phyloP scores from a whole-genome alignment of 192 early-diverging fungal species.

The Lobosporangium transversale region DNA sequence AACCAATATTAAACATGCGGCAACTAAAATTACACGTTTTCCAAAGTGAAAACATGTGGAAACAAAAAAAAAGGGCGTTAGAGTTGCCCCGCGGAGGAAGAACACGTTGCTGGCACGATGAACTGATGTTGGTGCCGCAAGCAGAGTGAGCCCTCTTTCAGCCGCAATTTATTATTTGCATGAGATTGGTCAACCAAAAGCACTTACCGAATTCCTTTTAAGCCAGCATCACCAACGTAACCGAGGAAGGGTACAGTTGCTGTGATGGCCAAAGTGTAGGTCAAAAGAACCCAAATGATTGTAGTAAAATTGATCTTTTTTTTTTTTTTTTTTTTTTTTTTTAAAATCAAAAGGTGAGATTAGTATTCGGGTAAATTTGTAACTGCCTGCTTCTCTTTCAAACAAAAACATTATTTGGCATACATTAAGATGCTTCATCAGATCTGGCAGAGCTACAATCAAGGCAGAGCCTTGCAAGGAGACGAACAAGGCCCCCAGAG shows the following conservation, averaged over 20 bases:
- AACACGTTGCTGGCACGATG: not conserved
- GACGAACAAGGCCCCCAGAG: conserved; percentile 47
- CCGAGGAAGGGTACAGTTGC: conserved; percentile 35
- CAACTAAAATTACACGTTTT: no score
- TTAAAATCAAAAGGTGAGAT: no score
- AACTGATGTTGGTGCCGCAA: no score
- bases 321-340: no score
- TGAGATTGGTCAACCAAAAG: not conserved
- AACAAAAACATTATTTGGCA: not conserved
- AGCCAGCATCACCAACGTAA: conserved; percentile 41
- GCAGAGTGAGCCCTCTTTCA: no score
- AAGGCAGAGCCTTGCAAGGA: conserved; percentile 49
- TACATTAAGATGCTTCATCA: conserved; percentile 49
- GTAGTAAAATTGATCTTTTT: conserved; percentile 44
- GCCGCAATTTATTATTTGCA: no score
- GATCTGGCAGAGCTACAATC: conserved; percentile 50
- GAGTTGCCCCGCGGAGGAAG: not conserved
- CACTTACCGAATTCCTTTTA: conserved; percentile 42
- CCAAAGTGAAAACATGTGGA: not conserved
- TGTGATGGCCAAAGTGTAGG: conserved; percentile 50
- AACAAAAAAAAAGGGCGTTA: not conserved
- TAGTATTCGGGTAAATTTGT: no score
- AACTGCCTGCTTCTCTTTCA: no score
- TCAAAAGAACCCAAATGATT: conserved; percentile 48
- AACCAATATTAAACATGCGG: conserved; percentile 49